Evolutionary conservation across 352 stramenopile genomes (phyloP), one percentile per base, ranked within the genome.

Genomic region (Globisporangium rhizosaccharum): DNA sequence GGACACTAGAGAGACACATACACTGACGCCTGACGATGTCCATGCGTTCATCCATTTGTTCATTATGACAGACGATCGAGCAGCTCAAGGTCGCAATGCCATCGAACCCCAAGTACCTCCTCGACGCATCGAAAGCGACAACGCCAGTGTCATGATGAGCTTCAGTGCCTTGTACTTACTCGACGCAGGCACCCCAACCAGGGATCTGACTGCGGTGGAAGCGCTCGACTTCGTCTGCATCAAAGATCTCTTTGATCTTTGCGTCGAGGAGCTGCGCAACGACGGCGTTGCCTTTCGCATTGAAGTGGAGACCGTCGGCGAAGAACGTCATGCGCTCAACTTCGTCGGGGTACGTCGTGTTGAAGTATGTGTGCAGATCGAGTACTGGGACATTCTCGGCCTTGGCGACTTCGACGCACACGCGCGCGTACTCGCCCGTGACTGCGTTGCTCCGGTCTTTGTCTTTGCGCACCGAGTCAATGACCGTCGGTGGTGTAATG

Each of bases 231-330:
- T 57, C 20, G 3, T 53, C 33, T 3, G 51, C 46, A n/a, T n/a
- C n/a, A 23, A 59, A 63, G 58, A 63, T 57, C 51, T 56, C 42
- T 45, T 63, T 53, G 45, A 85, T 76, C 53, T 71, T 70, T 7
- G 46, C 53, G 1, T 57, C 42, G 8, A 85, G 53, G 41, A 72
- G 56, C 47, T 71, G 51, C 39, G 78, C 67, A 56, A 85, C 51
- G 20, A 80, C 28, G 14, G 53, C 61, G 55, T 88, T 88, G 25
- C 78, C 78, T 51, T 62, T 69, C 23, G 53, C n/a, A 14, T 47
- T 77, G 18, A 88, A 73, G 56, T 86, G 76, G 45, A 86, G 55
- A 0, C 75, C 78, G 61, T 88, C 78, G 23, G 62, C 63, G 15
- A 87, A 66, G 23, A 57, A 62, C 48, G 59, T 44, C 41, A 64